Base-by-base conservation (phyloP, 31 red algal genomes). In the Porphyra umbilicalis region DNA sequence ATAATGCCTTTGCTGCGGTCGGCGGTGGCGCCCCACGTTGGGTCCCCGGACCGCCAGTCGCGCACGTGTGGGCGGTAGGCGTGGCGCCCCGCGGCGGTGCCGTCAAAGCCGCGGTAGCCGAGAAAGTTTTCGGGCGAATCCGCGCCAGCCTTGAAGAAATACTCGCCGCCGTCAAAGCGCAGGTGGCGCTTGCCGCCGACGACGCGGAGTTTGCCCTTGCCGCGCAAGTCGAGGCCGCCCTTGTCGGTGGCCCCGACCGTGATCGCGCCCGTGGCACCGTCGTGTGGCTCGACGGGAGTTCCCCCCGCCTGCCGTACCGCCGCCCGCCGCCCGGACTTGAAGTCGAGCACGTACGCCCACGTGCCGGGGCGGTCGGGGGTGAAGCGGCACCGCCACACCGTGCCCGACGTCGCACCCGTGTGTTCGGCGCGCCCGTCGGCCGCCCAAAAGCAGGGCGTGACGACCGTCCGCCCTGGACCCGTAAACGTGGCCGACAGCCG, bases 71-170 rank as follows among this genome's bases (percentile, higher is more conserved):
- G 10, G 37, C 39, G 20, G 31, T 32, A 87, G 10, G 5, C 2
- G 57, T 71, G 81, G 25, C 57, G 57, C 57, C 25, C 57, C 57
- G 25, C 30, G 57, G 57, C 25, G 15, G 80, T 87, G 25, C 46
- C 30, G 18, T 71, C 81, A 79, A 57, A 67, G 75, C 35, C 37
- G 37, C 14, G 76, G 75, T 25, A 79, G 14, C 75, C 85, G 6
- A 92, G 68, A 6, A 92, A 40, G 81, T 84, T 87, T 35, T 92
- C 90, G 29, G 90, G 90, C 18, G 80, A 85, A 36, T 92, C 84
- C 7, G 84, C 84, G 35, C 90, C 90, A 30, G 78, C 40, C 78
- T 87, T 87, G 13, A 92, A 67, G 36, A 79, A 80, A 35, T 87
- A 92, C 68, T 88, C 90, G 8, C 90, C 90, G 20, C 80, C 81